Evolutionary conservation across 2,329 filamentous ascomycete species (phyloP), one percentile per base, ranked within the genome.

Genomic region (Apiospora arundinis): DNA sequence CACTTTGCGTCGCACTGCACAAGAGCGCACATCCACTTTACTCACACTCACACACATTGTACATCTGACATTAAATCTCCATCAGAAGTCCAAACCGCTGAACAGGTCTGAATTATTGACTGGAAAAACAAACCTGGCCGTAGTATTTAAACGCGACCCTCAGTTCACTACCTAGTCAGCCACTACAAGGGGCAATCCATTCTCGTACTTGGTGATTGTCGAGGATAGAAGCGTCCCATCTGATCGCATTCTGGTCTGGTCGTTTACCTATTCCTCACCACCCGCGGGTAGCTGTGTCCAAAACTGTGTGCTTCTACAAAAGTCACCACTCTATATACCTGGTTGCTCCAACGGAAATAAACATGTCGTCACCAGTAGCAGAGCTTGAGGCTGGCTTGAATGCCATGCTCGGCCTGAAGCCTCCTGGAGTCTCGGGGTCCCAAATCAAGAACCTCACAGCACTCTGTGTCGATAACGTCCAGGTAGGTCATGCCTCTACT

Each of bases 361-460:
- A 49, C 45, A 69, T 69, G 67, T 69, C 67, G 82, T 92, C 94
- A 81, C 91, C 93, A 84, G 92, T 97, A 89, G 91, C 93, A 85
- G 95, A 98, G 82, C 87, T 99, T 84, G 95, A 97, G 84, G 88
- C 91, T 79, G 92, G 93, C 83, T 90, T 99, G 81, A 94, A 96
- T 86, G 95, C 93, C 80, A 95, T 99, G 91, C 92, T 95, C 79
- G 88, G 89, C 76, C 87, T 98, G 80, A 98, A 97, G 84, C 92
- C 96, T 63, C 96, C 96, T 69, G 96, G 96, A 81, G 95, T 98
- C 72, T 97, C 95, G 74, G 95, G 95, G 77, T 94, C 94, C 76
- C 95, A 96, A 84, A 97, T 99, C 83, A 90, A 90, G 77, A 91
- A 91, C 81, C 91, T 99, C 83, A 98, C 95, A 25, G 87, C 90